Percentiles rank a stretch among this genome's conserved stretches.
Evolutionary conservation across 371 early-diverging fungal species (phyloP).

Genomic region (Rhizopus delemar): DNA sequence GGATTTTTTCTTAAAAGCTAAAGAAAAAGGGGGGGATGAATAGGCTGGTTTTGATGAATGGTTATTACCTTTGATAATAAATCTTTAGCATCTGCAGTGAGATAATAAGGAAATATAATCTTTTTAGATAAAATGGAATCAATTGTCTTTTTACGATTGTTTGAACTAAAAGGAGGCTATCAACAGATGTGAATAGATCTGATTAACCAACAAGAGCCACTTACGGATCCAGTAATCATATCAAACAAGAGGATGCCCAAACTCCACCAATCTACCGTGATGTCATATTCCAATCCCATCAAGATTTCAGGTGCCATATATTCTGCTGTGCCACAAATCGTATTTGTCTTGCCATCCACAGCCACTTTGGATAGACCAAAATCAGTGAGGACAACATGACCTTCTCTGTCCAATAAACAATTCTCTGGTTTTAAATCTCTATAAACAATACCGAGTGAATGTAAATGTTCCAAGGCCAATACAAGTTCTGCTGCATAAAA

Average conservation of each 20-base stretch:
- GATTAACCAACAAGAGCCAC: slow-evolving; percentile 1
- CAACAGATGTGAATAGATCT: not conserved
- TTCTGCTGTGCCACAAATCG: slow-evolving; percentile 92
- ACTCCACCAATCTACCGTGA: slow-evolving; percentile 93
- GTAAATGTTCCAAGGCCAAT: slow-evolving; percentile 85
- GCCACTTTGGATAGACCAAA: slow-evolving; percentile 89
- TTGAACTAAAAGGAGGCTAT: slow-evolving; percentile 76
- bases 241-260: slow-evolving; percentile 90
- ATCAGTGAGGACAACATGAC: slow-evolving; percentile 91
- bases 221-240: slow-evolving; percentile 78
- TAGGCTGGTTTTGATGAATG: not conserved
- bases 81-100: slow-evolving; percentile 69
- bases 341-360: slow-evolving; percentile 64
- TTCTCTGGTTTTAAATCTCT: slow-evolving; percentile 92
- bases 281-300: slow-evolving; percentile 80
- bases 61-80: slow-evolving; percentile 45
- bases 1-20: slow-evolving; percentile 78
- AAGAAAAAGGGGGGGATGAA: not conserved
- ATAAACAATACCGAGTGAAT: slow-evolving; percentile 85
- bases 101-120: slow-evolving; percentile 70
- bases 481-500: slow-evolving; percentile 89
- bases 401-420: slow-evolving; percentile 74
- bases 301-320: slow-evolving; percentile 90
- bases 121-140: slow-evolving; percentile 77
- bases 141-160: slow-evolving; percentile 77